phyloP scores from a whole-genome alignment of 768 basidiomycete genomes.

The Lactifluus hygrophoroides region DNA sequence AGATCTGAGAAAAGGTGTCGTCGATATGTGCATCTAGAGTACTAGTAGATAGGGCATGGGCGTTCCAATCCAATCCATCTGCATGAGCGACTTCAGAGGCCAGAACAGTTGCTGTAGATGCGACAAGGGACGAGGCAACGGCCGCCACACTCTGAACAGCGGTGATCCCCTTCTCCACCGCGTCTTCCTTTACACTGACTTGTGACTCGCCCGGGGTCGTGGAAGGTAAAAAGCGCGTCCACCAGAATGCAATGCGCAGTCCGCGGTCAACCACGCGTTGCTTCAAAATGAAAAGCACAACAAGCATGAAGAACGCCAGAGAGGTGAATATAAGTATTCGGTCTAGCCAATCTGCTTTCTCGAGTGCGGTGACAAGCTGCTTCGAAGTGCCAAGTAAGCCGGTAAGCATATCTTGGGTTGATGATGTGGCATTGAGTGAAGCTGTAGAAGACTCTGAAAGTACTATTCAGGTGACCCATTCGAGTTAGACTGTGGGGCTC shows the following conservation, averaged over 20 bases:
- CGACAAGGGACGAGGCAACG: not conserved
- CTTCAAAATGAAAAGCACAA: constrained; percentile 81
- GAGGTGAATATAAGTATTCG: constrained; percentile 75
- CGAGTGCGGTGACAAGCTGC: constrained; percentile 77
- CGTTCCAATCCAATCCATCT: not conserved
- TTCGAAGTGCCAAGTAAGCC: constrained; percentile 71
- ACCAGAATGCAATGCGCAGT: constrained; percentile 76
- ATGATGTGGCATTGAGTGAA: constrained; percentile 63
- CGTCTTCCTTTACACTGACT: not conserved
- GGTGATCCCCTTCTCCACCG: not conserved
- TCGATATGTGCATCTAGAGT: not conserved
- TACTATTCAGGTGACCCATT: not conserved
- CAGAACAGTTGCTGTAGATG: not conserved
- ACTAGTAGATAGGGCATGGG: not conserved
- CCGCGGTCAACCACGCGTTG: constrained; percentile 77
- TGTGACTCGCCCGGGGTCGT: not conserved
- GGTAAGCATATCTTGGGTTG: constrained; percentile 67
- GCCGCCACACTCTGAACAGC: not conserved
- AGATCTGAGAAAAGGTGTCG: not conserved
- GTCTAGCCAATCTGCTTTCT: constrained; percentile 89
- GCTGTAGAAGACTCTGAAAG: constrained; percentile 71
- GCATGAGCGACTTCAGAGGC: not conserved
- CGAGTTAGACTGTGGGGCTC: not conserved
- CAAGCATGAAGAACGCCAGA: constrained; percentile 75
- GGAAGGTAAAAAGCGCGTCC: constrained; percentile 65